Evolutionary conservation across 2,329 filamentous ascomycete genomes (phyloP).

Genomic region (Colletotrichum tofieldiae): DNA sequence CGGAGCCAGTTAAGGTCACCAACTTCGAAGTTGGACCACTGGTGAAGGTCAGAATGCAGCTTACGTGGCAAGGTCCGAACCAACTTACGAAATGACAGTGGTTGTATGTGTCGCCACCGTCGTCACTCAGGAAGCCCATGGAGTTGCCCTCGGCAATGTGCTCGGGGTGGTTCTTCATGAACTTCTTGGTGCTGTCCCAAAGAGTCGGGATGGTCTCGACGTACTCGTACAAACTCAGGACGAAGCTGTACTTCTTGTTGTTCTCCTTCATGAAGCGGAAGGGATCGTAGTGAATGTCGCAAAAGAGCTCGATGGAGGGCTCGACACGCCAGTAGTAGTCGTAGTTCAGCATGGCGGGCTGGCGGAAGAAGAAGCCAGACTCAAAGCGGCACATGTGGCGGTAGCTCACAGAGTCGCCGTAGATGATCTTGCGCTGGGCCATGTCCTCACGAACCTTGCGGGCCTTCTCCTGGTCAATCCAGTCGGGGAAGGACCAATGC

Average conservation of each 20-base stretch:
- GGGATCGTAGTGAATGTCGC: conserved; percentile 94
- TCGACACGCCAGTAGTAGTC: conserved; percentile 99
- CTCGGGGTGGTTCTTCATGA: conserved; percentile 91
- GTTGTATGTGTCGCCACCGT: conserved; percentile 93
- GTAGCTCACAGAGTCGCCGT: conserved; percentile 97
- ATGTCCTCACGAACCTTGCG: conserved; percentile 93
- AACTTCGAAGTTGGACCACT: conserved; percentile 99
- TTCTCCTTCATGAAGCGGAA: conserved; percentile 98
- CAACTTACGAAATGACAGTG: conserved; percentile 92
- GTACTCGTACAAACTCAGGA: conserved; percentile 96
- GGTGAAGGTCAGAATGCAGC: conserved; percentile 47
- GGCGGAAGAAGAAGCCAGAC: conserved; percentile 99
- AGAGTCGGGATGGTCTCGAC: conserved; percentile 95
- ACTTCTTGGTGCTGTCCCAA: conserved; percentile 96
- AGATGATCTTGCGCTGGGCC: conserved; percentile 95
- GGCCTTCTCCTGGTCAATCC: conserved; percentile 96
- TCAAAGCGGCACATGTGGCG: conserved; percentile 99
- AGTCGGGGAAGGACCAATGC: conserved; percentile 97
- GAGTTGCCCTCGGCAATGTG: conserved; percentile 89
- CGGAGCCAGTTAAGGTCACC: conserved; percentile 95
- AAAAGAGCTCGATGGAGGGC: conserved; percentile 96
- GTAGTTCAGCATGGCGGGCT: conserved; percentile 93
- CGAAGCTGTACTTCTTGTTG: conserved; percentile 98
- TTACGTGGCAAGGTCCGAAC: neutral
- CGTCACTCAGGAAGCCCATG: conserved; percentile 92